phyloP scores from a whole-genome alignment of 371 early-diverging fungal species.

The Mortierella sp. region DNA sequence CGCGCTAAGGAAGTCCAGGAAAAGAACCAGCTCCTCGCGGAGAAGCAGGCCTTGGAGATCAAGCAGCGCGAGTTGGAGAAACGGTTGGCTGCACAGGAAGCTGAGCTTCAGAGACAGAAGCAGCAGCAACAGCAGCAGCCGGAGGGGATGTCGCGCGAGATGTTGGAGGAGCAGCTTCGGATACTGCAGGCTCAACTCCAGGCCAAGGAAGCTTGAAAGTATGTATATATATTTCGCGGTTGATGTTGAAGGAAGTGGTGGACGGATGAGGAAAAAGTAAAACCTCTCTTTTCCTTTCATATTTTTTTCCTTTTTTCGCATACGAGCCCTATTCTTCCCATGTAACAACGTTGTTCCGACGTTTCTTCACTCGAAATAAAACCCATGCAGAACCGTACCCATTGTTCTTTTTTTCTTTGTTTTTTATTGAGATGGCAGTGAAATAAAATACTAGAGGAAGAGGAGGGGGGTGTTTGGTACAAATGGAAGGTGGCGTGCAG shows the following conservation, averaged over 20 bases:
- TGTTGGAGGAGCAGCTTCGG: slow-evolving; percentile 44
- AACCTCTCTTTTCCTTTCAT: neutral
- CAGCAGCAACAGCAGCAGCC: neutral
- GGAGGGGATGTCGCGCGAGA: slow-evolving; percentile 15
- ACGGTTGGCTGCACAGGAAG: slow-evolving; percentile 16
- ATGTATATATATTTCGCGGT: no score
- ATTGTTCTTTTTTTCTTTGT: neutral
- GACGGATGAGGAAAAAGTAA: no score
- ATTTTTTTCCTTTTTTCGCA: neutral
- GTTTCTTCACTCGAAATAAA: neutral
- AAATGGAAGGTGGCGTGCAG: slow-evolving; percentile 8
- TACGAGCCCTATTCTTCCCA: no score
- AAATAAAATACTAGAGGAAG: neutral
- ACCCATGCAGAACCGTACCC: neutral
- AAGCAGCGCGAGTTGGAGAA: slow-evolving; percentile 22
- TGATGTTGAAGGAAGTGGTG: no score
- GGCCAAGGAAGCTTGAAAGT: neutral
- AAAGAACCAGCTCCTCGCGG: slow-evolving; percentile 19
- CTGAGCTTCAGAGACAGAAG: neutral
- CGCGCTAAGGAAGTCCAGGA: slow-evolving; percentile 22
- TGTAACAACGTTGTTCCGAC: neutral
- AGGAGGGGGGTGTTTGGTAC: neutral
- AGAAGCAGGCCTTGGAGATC: slow-evolving; percentile 14
- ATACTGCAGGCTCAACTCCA: slow-evolving; percentile 32
- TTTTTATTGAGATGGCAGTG: neutral